Evolutionary conservation across 345 rosid species (phyloP), one percentile per base, ranked within the genome.

Genomic region (Eucalyptus caleyi): DNA sequence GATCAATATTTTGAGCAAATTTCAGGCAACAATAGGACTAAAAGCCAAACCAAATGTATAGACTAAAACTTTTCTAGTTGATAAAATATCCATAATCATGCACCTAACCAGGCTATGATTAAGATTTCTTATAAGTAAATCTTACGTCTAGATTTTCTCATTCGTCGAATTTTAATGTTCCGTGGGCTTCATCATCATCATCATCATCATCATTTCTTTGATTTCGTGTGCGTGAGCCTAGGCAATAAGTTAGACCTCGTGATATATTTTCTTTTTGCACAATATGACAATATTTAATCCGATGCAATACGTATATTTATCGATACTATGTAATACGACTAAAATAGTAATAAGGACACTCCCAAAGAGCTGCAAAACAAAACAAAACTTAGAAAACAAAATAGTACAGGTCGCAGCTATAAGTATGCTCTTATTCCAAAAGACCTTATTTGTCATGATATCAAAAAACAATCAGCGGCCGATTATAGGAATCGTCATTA

Each of bases 261-360:
- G 62, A 4, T 21, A 56, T 23, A 23, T 56, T 56, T 56, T 56
- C 62, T 56, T 56, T 56, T 56, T 56, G 62, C 62, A 56, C 4
- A 9, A 56, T 23, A 54, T 56, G 60, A 56, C 27, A 56, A 0
- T 24, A 56, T 23, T 6, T 21, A 56, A 56, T 54, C 60, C 60
- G 5, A 54, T 56, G 27, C 60, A 56, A 56, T 56, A 56, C 6
- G 60, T 21, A 56, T 8, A 56, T 56, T 54, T 56, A 56, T 56
- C 1, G 12, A 56, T 23, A 23, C 0, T 56, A 56, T 0, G 12
- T 4, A 56, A 3, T 56, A 56, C 27, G 27, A 56, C 6, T 56
- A 56, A 56, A 56, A 56, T 56, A 56, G 60, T 56, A 56, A 56
- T 53, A 56, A 56, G 60, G 26, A 21, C 60, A 1, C 60, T 9